phyloP scores from a whole-genome alignment of 1,284 basidiomycete genomes.

The Trichosporon inkin region DNA sequence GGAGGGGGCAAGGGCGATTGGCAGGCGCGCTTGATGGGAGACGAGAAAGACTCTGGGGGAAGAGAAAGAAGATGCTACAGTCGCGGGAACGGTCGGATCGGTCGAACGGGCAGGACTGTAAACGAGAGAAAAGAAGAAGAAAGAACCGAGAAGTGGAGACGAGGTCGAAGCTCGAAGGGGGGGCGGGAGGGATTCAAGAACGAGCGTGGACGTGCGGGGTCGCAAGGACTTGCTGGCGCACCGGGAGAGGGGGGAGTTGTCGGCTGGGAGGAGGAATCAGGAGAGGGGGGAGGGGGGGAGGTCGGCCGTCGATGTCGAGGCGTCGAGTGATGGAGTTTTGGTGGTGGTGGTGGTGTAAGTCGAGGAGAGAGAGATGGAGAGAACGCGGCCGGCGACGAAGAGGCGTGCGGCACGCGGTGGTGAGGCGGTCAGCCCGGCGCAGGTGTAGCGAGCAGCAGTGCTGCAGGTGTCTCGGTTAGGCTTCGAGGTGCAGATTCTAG shows the following conservation, averaged over 20 bases:
- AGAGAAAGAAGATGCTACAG: background rate
- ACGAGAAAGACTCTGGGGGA: background rate
- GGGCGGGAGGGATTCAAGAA: background rate
- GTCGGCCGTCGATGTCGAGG: conserved; percentile 5
- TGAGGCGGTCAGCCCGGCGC: background rate
- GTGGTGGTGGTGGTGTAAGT: background rate
- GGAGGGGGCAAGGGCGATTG: background rate
- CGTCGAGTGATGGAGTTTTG: conserved; percentile 7
- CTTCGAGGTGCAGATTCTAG: background rate
- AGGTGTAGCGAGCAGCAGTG: background rate
- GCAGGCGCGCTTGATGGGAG: conserved; percentile 2
- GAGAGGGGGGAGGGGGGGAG: background rate
- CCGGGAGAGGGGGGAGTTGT: background rate
- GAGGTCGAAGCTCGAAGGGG: conserved; percentile 3
- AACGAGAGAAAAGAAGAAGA: background rate
- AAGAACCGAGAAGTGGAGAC: background rate
- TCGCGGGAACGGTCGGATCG: background rate
- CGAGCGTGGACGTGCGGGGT: conserved; percentile 5
- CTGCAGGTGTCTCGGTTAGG: conserved; percentile 7
- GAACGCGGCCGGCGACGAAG: background rate
- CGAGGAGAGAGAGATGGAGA: background rate
- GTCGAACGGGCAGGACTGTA: background rate
- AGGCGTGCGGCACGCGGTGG: background rate
- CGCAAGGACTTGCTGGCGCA: conserved; percentile 1
- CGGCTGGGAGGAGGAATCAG: background rate